These are phyloP conservation scores for Pseudoperonospora humuli DNA, from an alignment of 352 stramenopile genomes.

Conservation along the genomic window DNA sequence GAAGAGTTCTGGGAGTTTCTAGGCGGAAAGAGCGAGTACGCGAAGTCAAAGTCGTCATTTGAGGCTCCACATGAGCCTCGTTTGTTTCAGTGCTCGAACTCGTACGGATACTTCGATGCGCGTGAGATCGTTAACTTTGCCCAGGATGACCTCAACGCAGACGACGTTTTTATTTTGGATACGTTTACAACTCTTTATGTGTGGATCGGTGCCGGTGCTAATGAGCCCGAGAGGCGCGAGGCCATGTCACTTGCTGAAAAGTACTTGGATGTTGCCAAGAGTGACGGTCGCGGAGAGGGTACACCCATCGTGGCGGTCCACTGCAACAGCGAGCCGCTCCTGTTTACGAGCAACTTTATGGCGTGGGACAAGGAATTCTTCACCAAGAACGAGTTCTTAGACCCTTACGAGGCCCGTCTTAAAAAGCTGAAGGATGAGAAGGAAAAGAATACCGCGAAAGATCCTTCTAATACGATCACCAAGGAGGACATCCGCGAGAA, in stretches of 20 bases:
- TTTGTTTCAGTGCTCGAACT: constrained; percentile 87
- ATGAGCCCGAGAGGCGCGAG: constrained; percentile 67
- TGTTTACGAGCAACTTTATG: constrained; percentile 90
- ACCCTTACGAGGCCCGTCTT: constrained; percentile 85
- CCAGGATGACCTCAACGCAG: constrained; percentile 87
- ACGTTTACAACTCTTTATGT: constrained; percentile 87
- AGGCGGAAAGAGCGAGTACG: constrained; percentile 71
- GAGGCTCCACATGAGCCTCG: constrained; percentile 69
- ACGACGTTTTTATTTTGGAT: constrained; percentile 90
- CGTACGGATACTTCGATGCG: constrained; percentile 81
- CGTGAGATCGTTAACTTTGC: constrained; percentile 84
- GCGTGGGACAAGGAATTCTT: constrained; percentile 83
- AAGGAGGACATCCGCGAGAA: constrained; percentile 37
- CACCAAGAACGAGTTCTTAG: constrained; percentile 80
- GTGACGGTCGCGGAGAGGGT: constrained; percentile 74
- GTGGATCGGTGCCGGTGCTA: constrained; percentile 81
- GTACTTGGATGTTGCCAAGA: constrained; percentile 63
- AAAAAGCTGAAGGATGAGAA: constrained; percentile 73
- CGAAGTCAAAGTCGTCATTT: constrained; percentile 55
- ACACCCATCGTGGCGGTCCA: constrained; percentile 78
- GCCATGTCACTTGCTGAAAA: constrained; percentile 54
- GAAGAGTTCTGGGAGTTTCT: constrained; percentile 81
- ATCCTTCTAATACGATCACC: constrained; percentile 46
- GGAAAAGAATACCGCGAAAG: constrained; percentile 58
- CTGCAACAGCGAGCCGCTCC: constrained; percentile 72